Evolutionary conservation across 768 basidiomycete species (phyloP).

Genomic region (Naganishia kalamii): DNA sequence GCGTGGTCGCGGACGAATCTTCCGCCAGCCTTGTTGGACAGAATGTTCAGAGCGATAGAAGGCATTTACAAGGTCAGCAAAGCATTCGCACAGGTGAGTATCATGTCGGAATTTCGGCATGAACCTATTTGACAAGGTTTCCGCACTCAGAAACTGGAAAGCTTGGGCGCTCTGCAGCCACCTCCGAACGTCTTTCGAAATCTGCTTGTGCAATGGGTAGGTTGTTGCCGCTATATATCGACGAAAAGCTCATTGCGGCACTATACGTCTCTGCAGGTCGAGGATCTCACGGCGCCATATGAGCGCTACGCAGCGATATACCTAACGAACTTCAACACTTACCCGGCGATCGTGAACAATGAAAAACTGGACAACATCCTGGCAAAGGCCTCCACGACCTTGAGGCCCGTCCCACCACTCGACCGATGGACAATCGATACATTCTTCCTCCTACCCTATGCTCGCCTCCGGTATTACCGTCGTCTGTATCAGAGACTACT

Average conservation of each 20-base stretch:
- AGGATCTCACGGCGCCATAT: conserved; percentile 83
- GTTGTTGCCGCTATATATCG: conserved; percentile 31
- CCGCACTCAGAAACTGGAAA: conserved; percentile 70
- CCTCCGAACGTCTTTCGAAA: conserved; percentile 92
- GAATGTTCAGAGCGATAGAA: conserved; percentile 91
- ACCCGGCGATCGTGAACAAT: conserved; percentile 74
- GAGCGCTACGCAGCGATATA: conserved; percentile 69
- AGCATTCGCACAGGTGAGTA: conserved; percentile 62
- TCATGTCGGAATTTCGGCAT: conserved; percentile 21
- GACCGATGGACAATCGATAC: conserved; percentile 73
- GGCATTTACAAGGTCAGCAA: conserved; percentile 87
- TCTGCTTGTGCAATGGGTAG: conserved; percentile 92
- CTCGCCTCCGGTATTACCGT: conserved; percentile 81
- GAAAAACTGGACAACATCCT: conserved; percentile 63
- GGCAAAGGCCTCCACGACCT: conserved; percentile 45
- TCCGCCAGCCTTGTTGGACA: conserved; percentile 82
- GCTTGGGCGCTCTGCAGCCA: conserved; percentile 84
- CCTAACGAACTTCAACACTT: conserved; percentile 70
- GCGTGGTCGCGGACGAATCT: conserved; percentile 95
- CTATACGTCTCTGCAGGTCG: conserved; percentile 57
- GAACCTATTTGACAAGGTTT: neutral
- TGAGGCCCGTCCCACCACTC: conserved; percentile 46
- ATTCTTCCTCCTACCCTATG: conserved; percentile 78
- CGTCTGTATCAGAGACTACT: conserved; percentile 79
- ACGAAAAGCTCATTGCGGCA: neutral